Evolutionary conservation across 192 early-diverging fungal species (phyloP).

Genomic region (Podila horticola): DNA sequence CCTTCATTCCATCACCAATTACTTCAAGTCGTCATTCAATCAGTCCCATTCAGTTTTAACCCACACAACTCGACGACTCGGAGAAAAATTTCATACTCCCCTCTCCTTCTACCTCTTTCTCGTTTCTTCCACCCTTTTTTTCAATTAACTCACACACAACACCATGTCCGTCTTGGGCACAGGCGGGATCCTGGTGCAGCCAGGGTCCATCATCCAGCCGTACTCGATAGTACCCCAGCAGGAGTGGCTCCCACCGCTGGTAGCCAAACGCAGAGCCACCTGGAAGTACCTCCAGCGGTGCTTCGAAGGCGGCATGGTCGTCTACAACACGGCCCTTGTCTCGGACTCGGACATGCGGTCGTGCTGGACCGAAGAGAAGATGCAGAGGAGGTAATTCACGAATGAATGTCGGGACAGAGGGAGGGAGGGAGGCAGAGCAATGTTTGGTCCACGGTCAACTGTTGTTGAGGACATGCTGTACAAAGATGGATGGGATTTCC

Average conservation of each 20-base stretch:
- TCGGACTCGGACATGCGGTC: constrained; percentile 24
- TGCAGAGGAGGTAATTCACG: constrained; percentile 37
- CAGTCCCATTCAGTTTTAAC: background rate
- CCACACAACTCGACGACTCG: no score
- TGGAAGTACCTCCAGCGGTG: constrained; percentile 15
- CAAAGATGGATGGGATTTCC: no score
- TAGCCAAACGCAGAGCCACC: constrained; percentile 9
- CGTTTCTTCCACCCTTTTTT: no score
- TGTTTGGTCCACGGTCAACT: no score
- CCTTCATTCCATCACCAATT: background rate
- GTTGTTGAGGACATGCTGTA: no score
- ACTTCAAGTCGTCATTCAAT: background rate
- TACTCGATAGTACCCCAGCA: constrained; percentile 13
- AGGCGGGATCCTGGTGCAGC: background rate
- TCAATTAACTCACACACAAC: no score
- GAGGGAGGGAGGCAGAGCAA: background rate
- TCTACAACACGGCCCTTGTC: constrained; percentile 38
- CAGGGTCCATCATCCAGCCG: background rate
- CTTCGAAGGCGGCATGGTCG: constrained; percentile 31
- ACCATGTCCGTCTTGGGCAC: no score
- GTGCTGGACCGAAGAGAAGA: constrained; percentile 33
- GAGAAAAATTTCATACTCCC: no score
- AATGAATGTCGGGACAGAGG: background rate
- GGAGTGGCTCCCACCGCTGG: constrained; percentile 14
- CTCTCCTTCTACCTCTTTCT: no score